phyloP scores from a whole-genome alignment of 352 stramenopile species.

The Globisporangium perplexum region DNA sequence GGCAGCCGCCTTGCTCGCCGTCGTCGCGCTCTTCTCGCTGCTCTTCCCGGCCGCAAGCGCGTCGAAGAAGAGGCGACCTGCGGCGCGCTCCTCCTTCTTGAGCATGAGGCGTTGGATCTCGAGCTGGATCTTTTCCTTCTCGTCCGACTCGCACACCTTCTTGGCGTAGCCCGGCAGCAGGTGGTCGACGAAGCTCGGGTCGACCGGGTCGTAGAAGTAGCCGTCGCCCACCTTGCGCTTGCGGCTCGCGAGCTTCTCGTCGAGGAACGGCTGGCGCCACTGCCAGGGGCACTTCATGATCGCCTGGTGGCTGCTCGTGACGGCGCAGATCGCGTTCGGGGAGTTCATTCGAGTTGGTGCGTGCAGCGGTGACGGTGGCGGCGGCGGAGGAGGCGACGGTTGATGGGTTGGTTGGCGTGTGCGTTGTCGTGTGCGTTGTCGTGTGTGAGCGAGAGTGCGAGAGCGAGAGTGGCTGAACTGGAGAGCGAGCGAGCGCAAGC shows the following conservation, averaged over 20 bases:
- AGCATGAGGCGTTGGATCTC: conserved; percentile 80
- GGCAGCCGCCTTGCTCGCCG: neutral
- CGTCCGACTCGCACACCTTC: conserved; percentile 78
- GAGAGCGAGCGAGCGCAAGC: no score
- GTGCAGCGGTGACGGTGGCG: neutral
- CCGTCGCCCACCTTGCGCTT: conserved; percentile 83
- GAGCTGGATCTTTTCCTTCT: conserved; percentile 77
- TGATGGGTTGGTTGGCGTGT: no score
- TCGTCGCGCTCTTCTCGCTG: neutral
- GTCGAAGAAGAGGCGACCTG: conserved; percentile 27
- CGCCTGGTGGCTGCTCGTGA: conserved; percentile 59
- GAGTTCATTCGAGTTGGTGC: conserved; percentile 38
- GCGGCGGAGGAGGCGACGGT: no score
- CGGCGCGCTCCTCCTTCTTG: conserved; percentile 48
- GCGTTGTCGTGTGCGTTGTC: no score
- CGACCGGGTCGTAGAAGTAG: conserved; percentile 81
- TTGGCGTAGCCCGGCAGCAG: conserved; percentile 72
- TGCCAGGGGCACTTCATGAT: conserved; percentile 89
- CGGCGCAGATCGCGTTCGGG: conserved; percentile 25
- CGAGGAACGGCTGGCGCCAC: conserved; percentile 80
- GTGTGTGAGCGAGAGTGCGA: neutral
- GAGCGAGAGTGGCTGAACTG: neutral
- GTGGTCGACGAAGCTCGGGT: conserved; percentile 83
- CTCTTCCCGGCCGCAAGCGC: conserved; percentile 14
- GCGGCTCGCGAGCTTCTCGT: conserved; percentile 74